Evolutionary conservation across 306 rosid species (phyloP).

Genomic region (Malus fusca): DNA sequence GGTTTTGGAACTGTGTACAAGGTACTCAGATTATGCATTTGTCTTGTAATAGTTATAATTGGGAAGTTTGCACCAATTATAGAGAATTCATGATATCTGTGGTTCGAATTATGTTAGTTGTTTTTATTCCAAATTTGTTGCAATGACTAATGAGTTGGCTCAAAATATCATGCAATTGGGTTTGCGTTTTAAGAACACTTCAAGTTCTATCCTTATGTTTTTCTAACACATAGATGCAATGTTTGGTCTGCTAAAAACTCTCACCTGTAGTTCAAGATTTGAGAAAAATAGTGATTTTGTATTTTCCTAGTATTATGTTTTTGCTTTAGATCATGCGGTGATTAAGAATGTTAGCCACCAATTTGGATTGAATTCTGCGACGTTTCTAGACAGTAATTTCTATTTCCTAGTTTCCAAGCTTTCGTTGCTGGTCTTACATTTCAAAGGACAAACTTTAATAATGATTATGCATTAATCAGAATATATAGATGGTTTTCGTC

Average conservation of each 20-base stretch:
- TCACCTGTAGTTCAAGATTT: background rate
- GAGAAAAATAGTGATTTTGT: background rate
- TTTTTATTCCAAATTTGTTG: background rate
- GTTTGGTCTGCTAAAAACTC: background rate
- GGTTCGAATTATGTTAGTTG: background rate
- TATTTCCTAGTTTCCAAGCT: background rate
- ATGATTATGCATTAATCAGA: background rate
- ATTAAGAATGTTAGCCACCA: background rate
- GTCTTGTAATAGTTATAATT: background rate
- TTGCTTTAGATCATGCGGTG: background rate
- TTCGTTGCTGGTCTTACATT: background rate
- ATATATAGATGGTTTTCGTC: background rate
- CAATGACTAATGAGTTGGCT: background rate
- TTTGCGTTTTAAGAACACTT: background rate
- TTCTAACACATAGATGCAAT: background rate
- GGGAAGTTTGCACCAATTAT: background rate
- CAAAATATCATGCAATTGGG: background rate
- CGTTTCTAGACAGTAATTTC: background rate
- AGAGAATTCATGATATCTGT: background rate
- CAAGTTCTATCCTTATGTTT: background rate
- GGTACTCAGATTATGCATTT: constrained; percentile 34
- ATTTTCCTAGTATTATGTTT: background rate
- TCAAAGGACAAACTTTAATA: background rate
- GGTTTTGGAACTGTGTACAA: constrained; percentile 88
- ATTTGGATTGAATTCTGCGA: background rate